These are phyloP conservation scores for Phytophthora ohioensis DNA, from an alignment of 352 stramenopile genomes.

Conservation along the genomic window DNA sequence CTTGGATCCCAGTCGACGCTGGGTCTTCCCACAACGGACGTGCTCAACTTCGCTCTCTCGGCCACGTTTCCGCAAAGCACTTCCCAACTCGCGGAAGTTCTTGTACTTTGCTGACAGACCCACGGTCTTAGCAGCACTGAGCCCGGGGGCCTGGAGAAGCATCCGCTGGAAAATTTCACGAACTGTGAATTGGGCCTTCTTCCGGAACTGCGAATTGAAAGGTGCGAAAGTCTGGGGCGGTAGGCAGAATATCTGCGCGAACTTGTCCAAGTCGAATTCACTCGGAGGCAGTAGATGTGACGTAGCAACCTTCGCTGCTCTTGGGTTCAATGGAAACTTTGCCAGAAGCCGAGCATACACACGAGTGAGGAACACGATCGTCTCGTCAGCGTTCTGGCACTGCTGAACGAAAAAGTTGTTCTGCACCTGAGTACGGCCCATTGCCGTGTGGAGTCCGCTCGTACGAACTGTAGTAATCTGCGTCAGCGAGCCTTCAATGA, in stretches of 20 bases:
- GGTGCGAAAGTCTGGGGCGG: conserved; percentile 56
- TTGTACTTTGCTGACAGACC: conserved; percentile 52
- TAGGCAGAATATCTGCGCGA: conserved; percentile 54
- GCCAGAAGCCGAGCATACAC: conserved; percentile 72
- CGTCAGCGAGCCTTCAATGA: conserved; percentile 82
- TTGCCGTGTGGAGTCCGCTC: conserved; percentile 68
- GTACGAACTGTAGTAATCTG: conserved; percentile 75
- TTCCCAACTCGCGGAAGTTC: conserved; percentile 61
- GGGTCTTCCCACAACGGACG: conserved; percentile 56
- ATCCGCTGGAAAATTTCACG: conserved; percentile 86
- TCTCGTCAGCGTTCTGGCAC: conserved; percentile 80
- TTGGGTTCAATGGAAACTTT: conserved; percentile 50
- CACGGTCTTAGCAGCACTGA: conserved; percentile 65
- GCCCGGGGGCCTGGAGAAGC: conserved; percentile 76
- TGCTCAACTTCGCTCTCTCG: conserved; percentile 51
- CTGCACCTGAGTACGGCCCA: conserved; percentile 83
- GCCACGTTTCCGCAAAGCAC: conserved; percentile 44
- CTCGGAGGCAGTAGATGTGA: conserved; percentile 29
- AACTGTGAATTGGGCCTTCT: conserved; percentile 75
- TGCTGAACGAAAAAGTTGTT: conserved; percentile 88
- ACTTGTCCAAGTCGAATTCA: conserved; percentile 14
- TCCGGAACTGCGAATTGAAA: conserved; percentile 84
- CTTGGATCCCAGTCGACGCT: conserved; percentile 58
- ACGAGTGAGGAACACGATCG: conserved; percentile 71
- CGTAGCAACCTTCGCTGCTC: not conserved